Evolutionary conservation across 1,284 basidiomycete genomes (phyloP).

Genomic region (Pseudozyma sp.): DNA sequence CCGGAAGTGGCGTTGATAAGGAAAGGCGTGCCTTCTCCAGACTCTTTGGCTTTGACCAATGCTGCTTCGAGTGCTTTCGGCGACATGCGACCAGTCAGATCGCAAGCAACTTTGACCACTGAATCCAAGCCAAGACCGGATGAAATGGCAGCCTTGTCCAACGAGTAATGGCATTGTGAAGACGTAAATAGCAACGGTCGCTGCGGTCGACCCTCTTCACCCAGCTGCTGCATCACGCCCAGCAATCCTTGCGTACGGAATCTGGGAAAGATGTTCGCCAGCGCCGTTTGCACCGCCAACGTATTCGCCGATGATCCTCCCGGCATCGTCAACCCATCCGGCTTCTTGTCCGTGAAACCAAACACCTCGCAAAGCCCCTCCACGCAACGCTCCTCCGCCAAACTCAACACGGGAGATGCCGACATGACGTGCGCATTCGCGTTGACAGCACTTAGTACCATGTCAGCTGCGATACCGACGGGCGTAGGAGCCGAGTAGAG

Average conservation of each 20-base stretch:
- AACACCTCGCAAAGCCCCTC: slow-evolving; percentile 54
- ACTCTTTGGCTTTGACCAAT: slow-evolving; percentile 22
- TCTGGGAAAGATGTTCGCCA: slow-evolving; percentile 67
- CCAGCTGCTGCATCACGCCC: slow-evolving; percentile 42
- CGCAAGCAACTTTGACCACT: slow-evolving; percentile 67
- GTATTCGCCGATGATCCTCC: slow-evolving; percentile 70
- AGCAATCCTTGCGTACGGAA: slow-evolving; percentile 66
- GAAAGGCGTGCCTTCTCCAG: slow-evolving; percentile 63
- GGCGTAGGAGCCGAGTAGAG: slow-evolving; percentile 70
- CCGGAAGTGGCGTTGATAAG: slow-evolving; percentile 71
- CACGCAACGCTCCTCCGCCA: slow-evolving; percentile 64
- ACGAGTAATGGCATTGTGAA: slow-evolving; percentile 69
- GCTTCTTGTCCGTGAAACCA: slow-evolving; percentile 60
- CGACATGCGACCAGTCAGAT: slow-evolving; percentile 59
- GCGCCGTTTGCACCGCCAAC: slow-evolving; percentile 69
- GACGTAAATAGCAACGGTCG: slow-evolving; percentile 69
- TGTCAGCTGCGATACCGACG: slow-evolving; percentile 69
- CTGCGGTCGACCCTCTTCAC: slow-evolving; percentile 21
- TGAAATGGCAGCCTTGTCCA: slow-evolving; percentile 70
- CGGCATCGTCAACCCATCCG: slow-evolving; percentile 67
- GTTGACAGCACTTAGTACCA: slow-evolving; percentile 69
- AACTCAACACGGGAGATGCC: slow-evolving; percentile 69
- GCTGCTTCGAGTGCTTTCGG: slow-evolving; percentile 44
- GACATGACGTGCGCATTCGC: slow-evolving; percentile 71
- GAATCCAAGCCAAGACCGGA: slow-evolving; percentile 69